Evolutionary conservation across 1,284 basidiomycete genomes (phyloP).

Genomic region (Fistulinella cinereoalba): DNA sequence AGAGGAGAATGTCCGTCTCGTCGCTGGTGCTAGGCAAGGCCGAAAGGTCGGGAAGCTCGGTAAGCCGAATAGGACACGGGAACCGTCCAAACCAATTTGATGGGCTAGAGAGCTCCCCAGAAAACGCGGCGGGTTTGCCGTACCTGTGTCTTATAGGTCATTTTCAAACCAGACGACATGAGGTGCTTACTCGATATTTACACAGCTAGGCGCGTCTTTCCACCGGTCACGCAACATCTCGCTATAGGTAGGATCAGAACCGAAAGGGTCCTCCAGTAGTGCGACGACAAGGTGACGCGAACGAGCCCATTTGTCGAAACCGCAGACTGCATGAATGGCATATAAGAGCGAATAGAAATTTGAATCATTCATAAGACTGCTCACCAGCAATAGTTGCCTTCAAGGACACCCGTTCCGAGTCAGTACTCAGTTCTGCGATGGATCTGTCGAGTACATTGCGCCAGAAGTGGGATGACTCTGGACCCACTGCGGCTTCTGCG

Average conservation of each 20-base stretch:
- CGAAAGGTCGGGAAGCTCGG: conserved; percentile 40
- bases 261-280: conserved; percentile 65
- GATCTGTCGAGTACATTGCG: conserved; percentile 36
- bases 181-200: conserved; percentile 44
- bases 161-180: not conserved
- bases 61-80: conserved; percentile 45
- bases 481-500: conserved; percentile 6
- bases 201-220: conserved; percentile 33
- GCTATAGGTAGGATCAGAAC: conserved; percentile 44
- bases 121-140: conserved; percentile 19
- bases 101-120: conserved; percentile 31
- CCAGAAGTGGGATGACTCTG: conserved; percentile 40
- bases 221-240: conserved; percentile 45
- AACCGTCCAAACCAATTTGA: conserved; percentile 57
- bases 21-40: conserved; percentile 14
- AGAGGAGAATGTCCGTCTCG: conserved; percentile 33
- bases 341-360: not conserved
- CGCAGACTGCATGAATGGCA: conserved; percentile 44
- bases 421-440: conserved; percentile 35
- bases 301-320: conserved; percentile 49
- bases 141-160: conserved; percentile 16
- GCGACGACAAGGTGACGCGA: conserved; percentile 60
- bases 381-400: conserved; percentile 48
- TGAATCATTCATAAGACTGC: conserved; percentile 17
- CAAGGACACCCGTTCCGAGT: conserved; percentile 13